phyloP scores from a whole-genome alignment of 139 green algal species.

The Pedinophyceae sp. region DNA sequence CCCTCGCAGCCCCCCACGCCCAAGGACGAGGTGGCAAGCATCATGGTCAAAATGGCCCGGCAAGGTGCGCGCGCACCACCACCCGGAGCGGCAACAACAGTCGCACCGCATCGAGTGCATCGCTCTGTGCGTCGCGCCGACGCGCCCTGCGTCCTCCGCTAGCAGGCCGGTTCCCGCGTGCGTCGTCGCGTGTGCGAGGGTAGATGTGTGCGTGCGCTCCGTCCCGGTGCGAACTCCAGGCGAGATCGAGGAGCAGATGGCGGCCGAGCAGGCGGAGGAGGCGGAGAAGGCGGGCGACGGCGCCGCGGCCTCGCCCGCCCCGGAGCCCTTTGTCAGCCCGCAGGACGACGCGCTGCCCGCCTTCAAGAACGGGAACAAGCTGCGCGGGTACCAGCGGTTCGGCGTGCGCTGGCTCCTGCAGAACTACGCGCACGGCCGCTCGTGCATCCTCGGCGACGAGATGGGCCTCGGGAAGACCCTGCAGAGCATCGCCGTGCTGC shows the following conservation, averaged over 20 bases:
- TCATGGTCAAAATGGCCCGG: too few species aligned
- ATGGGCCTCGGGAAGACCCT: conserved; percentile 78
- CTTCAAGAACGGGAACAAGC: conserved; percentile 45
- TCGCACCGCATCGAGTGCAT: too few species aligned
- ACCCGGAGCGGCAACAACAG: too few species aligned
- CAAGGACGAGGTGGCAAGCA: too few species aligned
- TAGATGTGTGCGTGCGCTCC: neutral
- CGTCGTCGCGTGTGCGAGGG: neutral
- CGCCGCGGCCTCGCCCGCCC: conserved; percentile 5
- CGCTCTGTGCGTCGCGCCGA: too few species aligned
- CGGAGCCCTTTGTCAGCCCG: too few species aligned
- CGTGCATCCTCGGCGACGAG: conserved; percentile 86
- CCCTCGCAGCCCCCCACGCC: too few species aligned
- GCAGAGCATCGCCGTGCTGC: conserved; percentile 56
- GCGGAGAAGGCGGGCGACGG: neutral
- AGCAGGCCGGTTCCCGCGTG: neutral
- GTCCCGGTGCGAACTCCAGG: conserved; percentile 2
- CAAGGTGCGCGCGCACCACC: too few species aligned
- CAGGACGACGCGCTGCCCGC: conserved; percentile 23
- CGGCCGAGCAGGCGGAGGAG: conserved; percentile 2
- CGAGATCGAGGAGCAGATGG: conserved; percentile 11
- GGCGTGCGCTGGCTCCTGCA: conserved; percentile 54
- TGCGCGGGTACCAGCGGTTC: conserved; percentile 67
- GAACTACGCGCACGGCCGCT: conserved; percentile 33
- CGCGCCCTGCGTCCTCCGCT: too few species aligned